A percentile compares a stretch with the other conserved stretches of the same genome.
These are phyloP conservation scores for Penstemon barbatus DNA, from an alignment of 257 asterid species.

Conservation along the genomic window DNA sequence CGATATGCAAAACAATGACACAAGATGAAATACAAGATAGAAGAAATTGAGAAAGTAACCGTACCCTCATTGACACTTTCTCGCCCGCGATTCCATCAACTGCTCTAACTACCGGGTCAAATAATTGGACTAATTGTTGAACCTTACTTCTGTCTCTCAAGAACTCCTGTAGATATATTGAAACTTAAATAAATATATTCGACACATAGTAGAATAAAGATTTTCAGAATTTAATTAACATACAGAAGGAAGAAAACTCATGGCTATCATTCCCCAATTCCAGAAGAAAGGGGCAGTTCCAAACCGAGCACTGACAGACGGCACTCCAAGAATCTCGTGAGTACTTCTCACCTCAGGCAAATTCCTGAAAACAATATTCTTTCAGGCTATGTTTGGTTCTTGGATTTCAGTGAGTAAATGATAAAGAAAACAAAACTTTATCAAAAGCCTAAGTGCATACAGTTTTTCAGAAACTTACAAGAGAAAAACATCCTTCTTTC, in stretches of 20 bases:
- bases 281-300: slow-evolving; percentile 96
- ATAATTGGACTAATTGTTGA: slow-evolving; percentile 60
- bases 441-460: background rate
- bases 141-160: slow-evolving; percentile 86
- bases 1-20: background rate
- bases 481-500: slow-evolving; percentile 80
- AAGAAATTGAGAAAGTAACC: slow-evolving; percentile 4
- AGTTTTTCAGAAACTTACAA: slow-evolving; percentile 51
- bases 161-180: slow-evolving; percentile 56
- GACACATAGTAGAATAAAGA: background rate
- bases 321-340: slow-evolving; percentile 76
- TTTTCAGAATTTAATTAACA: slow-evolving; percentile 32
- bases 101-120: slow-evolving; percentile 78
- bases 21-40: background rate
- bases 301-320: slow-evolving; percentile 95
- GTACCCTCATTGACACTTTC: slow-evolving; percentile 90
- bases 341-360: slow-evolving; percentile 86
- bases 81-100: slow-evolving; percentile 76
- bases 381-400: background rate
- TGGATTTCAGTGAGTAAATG: no score
- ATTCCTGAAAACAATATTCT: slow-evolving; percentile 51
- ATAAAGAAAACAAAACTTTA: no score
- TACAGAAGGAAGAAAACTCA: slow-evolving; percentile 84
- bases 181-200: slow-evolving; percentile 20
- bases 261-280: slow-evolving; percentile 98